Percentiles rank a stretch among this genome's conserved stretches.
Conservation (phyloP, 2,329 filamentous ascomycete genomes). For the Trichoderma sp. region DNA sequence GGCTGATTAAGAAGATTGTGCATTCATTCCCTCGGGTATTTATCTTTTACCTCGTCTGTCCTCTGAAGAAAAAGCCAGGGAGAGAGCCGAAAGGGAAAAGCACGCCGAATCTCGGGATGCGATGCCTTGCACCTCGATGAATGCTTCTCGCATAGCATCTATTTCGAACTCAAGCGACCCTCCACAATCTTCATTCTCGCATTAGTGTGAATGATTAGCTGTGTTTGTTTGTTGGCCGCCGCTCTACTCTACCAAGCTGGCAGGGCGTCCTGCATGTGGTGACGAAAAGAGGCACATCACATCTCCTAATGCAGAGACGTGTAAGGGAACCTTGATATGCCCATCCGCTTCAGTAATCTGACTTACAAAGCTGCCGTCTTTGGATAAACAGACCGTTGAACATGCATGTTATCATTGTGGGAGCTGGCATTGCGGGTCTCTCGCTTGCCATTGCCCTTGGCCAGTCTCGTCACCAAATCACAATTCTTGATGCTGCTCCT, state of each 20-base stretch:
- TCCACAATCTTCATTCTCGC: neutral
- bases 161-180: neutral
- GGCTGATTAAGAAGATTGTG: neutral
- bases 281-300: neutral
- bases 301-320: neutral
- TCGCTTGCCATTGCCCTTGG: conserved; percentile 38
- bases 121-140: neutral
- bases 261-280: neutral
- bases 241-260: neutral
- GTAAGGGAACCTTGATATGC: neutral
- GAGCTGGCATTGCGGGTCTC: conserved; percentile 45
- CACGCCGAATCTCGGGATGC: neutral
- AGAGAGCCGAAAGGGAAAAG: neutral
- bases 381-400: neutral
- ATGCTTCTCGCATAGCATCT: neutral
- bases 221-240: neutral
- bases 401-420: conserved; percentile 38
- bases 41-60: neutral
- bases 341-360: neutral
- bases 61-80: neutral
- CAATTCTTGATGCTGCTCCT: conserved; percentile 47
- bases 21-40: neutral
- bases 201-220: neutral
- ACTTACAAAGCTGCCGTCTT: neutral
- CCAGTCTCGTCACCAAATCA: conserved; percentile 43